Evolutionary conservation across 257 asterid species (phyloP).

Genomic region (Nemophila menziesii): DNA sequence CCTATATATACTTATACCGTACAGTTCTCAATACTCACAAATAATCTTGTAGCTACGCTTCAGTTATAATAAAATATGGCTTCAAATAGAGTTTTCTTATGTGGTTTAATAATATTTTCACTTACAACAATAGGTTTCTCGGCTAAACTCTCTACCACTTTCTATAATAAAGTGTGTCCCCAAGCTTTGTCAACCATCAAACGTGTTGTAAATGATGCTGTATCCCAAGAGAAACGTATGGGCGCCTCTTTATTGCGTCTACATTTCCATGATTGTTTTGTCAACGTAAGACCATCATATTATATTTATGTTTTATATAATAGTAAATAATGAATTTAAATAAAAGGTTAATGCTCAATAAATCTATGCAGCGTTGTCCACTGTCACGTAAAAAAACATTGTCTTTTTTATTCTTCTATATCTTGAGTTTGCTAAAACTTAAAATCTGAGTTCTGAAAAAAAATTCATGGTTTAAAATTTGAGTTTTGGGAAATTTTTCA

Average conservation of each 20-base stretch:
- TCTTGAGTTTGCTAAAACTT: no score
- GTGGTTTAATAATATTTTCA: background rate
- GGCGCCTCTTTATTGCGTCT: slow-evolving; percentile 70
- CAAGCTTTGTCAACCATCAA: slow-evolving; percentile 9
- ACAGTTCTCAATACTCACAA: background rate
- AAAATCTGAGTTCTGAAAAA: no score
- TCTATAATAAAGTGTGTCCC: slow-evolving; percentile 3
- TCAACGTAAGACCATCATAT: slow-evolving; percentile 39
- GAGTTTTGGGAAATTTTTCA: no score
- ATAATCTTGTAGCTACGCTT: no score
- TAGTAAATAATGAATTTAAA: no score
- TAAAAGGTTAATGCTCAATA: no score
- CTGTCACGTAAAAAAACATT: no score
- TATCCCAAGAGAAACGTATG: slow-evolving; percentile 51
- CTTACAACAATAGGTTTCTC: background rate
- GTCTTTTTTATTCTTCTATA: no score
- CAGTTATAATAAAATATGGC: background rate
- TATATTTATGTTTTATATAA: no score
- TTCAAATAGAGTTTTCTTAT: background rate
- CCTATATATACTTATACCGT: background rate
- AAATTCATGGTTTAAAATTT: no score
- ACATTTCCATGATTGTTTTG: slow-evolving; percentile 72
- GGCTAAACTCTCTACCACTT: slow-evolving; percentile 3
- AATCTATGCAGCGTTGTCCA: no score
- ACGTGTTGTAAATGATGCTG: slow-evolving; percentile 23